These are phyloP conservation scores for Pseudogymnoascus sp. DNA, from an alignment of 2,329 filamentous ascomycete species.

Conservation along the genomic window DNA sequence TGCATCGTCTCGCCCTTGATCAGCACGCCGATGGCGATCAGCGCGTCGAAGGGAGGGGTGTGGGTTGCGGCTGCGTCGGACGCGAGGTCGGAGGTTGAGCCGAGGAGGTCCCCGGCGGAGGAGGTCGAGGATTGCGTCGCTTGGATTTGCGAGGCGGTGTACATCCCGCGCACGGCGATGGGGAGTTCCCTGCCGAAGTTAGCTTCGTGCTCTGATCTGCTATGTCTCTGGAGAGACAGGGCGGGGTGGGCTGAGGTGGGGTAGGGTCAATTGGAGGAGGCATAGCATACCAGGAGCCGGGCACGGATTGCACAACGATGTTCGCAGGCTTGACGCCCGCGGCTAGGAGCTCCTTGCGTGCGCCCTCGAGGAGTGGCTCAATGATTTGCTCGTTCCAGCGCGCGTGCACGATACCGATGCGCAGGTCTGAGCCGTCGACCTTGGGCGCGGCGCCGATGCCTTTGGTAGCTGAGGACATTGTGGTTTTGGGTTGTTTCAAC, in stretches of 20 bases:
- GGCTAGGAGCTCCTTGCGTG: constrained; percentile 66
- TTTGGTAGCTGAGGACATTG: constrained; percentile 32
- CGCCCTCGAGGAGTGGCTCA: constrained; percentile 71
- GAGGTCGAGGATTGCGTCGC: constrained; percentile 51
- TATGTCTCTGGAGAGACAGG: not conserved
- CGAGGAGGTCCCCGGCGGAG: constrained; percentile 69
- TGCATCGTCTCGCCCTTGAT: constrained; percentile 99
- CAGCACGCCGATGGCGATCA: constrained; percentile 89
- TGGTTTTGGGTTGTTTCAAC: not conserved
- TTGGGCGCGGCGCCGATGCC: constrained; percentile 53
- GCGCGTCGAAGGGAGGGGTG: constrained; percentile 72
- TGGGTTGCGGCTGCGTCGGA: constrained; percentile 35
- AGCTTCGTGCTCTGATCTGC: not conserved
- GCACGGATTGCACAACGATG: constrained; percentile 82
- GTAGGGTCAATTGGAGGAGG: not conserved
- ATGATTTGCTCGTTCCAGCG: constrained; percentile 87
- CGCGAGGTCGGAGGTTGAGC: constrained; percentile 58
- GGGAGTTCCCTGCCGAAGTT: constrained; percentile 56
- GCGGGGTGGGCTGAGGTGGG: no score
- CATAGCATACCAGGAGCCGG: constrained; percentile 68
- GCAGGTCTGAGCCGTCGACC: constrained; percentile 63
- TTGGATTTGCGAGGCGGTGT: constrained; percentile 79
- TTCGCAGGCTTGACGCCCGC: constrained; percentile 81
- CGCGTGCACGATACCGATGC: constrained; percentile 91
- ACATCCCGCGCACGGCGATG: constrained; percentile 74